Evolutionary conservation across 352 stramenopile species (phyloP), one percentile per base, ranked within the genome.

Genomic region (Globisporangium rhizosaccharum): DNA sequence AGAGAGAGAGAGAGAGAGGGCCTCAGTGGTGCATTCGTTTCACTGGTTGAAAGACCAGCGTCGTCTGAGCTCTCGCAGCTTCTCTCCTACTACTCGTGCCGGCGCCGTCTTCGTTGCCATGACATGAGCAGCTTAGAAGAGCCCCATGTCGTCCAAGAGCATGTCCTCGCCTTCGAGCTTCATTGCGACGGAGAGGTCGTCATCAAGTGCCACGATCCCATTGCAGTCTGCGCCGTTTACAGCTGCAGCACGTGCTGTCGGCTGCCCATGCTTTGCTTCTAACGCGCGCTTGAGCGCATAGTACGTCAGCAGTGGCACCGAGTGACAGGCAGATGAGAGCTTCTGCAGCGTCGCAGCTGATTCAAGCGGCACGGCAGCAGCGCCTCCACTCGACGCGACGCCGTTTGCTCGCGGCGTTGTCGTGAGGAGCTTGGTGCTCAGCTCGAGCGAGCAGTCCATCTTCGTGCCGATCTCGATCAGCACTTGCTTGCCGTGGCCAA

Each of bases 121-220:
- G 28, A 15, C 17, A 17, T 14, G 20, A 12, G 4, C n/a, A 26
- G n/a, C 28, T 68, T 79, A 94, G 61, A 90, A 94, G 61, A 94
- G 87, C 59, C 77, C 79, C 78, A 94, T 94, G 55, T 94, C 84
- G 56, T 92, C 84, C 65, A 94, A 63, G 37, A 94, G 71, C 75
- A 91, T 91, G 56, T 85, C 79, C 53, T 88, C 84, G 39, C 82
- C 82, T 42, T 94, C 84, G 55, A 94, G 75, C 64, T 94, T 94
- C 75, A 94, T 90, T 5, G 82, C 70, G 9, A 80, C 78, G 1
- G 76, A 76, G 39, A 94, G 57, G 25, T 87, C 80, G 20, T 86
- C 81, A 47, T 94, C 82, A 30, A 94, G 65, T 33, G 79, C 79
- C 12, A 76, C 78, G 42, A 93, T 93, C 26, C 81, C 83, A 51